These are phyloP conservation scores for Penicillium sp. DNA, from an alignment of 2,329 filamentous ascomycete species.

Conservation along the genomic window DNA sequence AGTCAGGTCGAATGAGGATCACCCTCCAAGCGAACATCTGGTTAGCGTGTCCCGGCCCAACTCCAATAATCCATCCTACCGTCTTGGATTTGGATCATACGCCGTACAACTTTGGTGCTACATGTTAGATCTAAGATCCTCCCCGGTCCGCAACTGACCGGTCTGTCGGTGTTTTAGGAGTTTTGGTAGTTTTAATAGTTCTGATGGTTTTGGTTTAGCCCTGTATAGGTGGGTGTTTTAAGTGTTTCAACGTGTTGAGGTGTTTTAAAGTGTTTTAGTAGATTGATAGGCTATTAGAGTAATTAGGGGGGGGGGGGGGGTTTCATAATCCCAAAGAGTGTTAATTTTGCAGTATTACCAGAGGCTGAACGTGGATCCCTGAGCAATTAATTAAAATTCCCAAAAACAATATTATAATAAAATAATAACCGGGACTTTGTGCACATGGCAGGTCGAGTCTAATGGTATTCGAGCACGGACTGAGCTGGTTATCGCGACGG, in stretches of 20 bases:
- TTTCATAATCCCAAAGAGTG: not conserved
- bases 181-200: not conserved
- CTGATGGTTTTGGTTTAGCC: not conserved
- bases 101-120: slow-evolving; percentile 4
- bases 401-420: not conserved
- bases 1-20: slow-evolving; percentile 17
- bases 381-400: not conserved
- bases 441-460: slow-evolving; percentile 26
- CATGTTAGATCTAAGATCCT: slow-evolving; percentile 9
- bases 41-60: slow-evolving; percentile 12
- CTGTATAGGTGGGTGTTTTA: not conserved
- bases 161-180: slow-evolving; percentile 1
- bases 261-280: not conserved
- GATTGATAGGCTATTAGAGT: not conserved
- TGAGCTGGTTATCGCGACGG: slow-evolving; percentile 20
- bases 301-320: not conserved
- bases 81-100: slow-evolving; percentile 6
- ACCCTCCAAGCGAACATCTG: slow-evolving; percentile 9
- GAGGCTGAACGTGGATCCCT: slow-evolving; percentile 10
- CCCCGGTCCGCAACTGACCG: not conserved
- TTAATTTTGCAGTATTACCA: not conserved
- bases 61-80: slow-evolving; percentile 9
- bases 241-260: not conserved
- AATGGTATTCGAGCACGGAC: slow-evolving; percentile 19
- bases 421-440: slow-evolving; percentile 6